Evolutionary conservation across 2,329 filamentous ascomycete species (phyloP).

Genomic region (Hypoxylon rubiginosum): DNA sequence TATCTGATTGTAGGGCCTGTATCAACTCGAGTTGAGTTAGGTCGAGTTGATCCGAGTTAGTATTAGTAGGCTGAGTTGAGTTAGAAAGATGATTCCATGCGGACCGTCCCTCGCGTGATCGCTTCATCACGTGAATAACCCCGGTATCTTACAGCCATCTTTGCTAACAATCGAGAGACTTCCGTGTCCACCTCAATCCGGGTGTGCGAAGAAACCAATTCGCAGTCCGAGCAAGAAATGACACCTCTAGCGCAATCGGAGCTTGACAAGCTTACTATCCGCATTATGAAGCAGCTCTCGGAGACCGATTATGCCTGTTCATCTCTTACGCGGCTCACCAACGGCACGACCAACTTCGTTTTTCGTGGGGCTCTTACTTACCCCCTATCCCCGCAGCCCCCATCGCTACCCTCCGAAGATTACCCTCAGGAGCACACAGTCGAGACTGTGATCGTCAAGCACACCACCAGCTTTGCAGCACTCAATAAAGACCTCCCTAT

Average conservation of each 20-base stretch:
- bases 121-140: background rate
- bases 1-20: too few species aligned
- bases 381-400: constrained; percentile 42
- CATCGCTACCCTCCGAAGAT: constrained; percentile 27
- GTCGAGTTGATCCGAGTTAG: too few species aligned
- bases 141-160: background rate
- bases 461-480: constrained; percentile 52
- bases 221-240: constrained; percentile 27
- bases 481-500: constrained; percentile 54
- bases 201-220: background rate
- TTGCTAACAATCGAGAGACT: background rate
- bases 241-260: constrained; percentile 30
- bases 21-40: too few species aligned
- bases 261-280: constrained; percentile 31
- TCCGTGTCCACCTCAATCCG: too few species aligned
- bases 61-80: too few species aligned
- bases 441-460: constrained; percentile 55
- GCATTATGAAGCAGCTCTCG: constrained; percentile 40
- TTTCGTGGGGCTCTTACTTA: constrained; percentile 54
- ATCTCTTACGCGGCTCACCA: constrained; percentile 52
- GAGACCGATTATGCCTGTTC: constrained; percentile 54
- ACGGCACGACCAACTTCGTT: constrained; percentile 58
- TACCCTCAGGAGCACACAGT: constrained; percentile 10
- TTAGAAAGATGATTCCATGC: background rate
- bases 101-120: background rate